Evolutionary conservation across 148 eudicot genomes (phyloP), one percentile per base, ranked within the genome.

Genomic region (Cornus suecica): DNA sequence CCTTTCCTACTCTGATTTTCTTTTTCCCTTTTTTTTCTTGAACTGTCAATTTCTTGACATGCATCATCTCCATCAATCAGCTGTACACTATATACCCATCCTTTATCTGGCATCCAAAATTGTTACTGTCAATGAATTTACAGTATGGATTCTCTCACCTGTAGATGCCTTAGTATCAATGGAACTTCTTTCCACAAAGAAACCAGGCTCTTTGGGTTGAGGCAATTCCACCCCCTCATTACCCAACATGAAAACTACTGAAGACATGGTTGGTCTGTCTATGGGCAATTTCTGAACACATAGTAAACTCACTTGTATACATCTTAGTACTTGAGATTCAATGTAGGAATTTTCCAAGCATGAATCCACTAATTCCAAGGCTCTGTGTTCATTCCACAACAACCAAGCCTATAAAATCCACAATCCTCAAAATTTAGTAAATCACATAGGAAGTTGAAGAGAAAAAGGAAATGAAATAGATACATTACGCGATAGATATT

Each of bases 201-300:
- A 48, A 48, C 52, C 27, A 48, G 54, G 54, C 3, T 48, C 16
- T 15, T 48, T 48, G 18, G 54, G 54, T 10, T 48, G 54, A 48
- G 54, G 54, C 18, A 48, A 15, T 48, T 15, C 2, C 18, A 48
- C 54, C 18, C 54, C 15, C 18, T 48, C 54, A 3, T 48, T 48
- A 15, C 54, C 54, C 54, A 48, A 48, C 54, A 48, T 48, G 18
- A 48, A 48, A 48, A 48, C 54, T 0, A 48, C 18, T 3, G 54
- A 48, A 10, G 54, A 48, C 54, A 48, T 48, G 1, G 54, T 11
- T 41, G 81, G 81, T 68, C 81, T 67, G 31, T 79, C 69, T 68
- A 73, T 54, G 61, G 73, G 34, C 18, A 54, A 45, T 68, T 62
- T 79, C 34, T 79, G 81, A n/a, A 79, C 77, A 42, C 81, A 79